A percentile compares a stretch with the other conserved stretches of the same genome.
These are phyloP conservation scores for Bipolaris sorokiniana DNA, from an alignment of 2,329 filamentous ascomycete genomes.

Conservation along the genomic window DNA sequence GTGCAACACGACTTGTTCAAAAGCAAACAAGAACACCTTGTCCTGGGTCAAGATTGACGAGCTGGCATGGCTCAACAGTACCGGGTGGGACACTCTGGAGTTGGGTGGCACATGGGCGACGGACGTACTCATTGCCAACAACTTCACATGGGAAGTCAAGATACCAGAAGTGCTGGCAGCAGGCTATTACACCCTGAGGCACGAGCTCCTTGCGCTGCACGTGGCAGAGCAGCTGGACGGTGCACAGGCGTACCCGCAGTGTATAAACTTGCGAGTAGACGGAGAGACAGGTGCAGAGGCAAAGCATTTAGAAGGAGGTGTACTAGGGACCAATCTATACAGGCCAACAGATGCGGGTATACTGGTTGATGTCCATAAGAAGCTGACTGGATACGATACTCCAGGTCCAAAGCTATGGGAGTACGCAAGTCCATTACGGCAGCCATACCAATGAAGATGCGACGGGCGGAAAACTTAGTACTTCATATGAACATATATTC, in stretches of 20 bases:
- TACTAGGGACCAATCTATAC: conserved; percentile 57
- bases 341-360: conserved; percentile 47
- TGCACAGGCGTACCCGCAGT: conserved; percentile 60
- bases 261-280: conserved; percentile 56
- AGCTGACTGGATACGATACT: conserved; percentile 45
- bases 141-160: conserved; percentile 53
- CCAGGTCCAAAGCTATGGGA: conserved; percentile 46
- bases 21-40: conserved; percentile 27
- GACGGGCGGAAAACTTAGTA: too few relatives aligned
- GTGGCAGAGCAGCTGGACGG: conserved; percentile 51
- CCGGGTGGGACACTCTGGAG: conserved; percentile 19
- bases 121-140: conserved; percentile 49
- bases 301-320: conserved; percentile 47
- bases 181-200: conserved; percentile 60
- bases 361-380: conserved; percentile 49
- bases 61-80: conserved; percentile 34
- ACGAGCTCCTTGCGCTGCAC: conserved; percentile 60
- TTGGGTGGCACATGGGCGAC: conserved; percentile 41
- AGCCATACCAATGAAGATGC: conserved; percentile 9
- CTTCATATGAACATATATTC: not conserved
- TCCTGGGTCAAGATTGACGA: conserved; percentile 45
- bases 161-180: conserved; percentile 51
- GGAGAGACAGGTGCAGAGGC: conserved; percentile 49
- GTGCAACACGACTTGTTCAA: conserved; percentile 31
- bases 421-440: conserved; percentile 13